A percentile compares a stretch with the other conserved stretches of the same genome.
Conservation (phyloP, 1,139 yeast genomes). For the Suhomyces bolitotheri region DNA sequence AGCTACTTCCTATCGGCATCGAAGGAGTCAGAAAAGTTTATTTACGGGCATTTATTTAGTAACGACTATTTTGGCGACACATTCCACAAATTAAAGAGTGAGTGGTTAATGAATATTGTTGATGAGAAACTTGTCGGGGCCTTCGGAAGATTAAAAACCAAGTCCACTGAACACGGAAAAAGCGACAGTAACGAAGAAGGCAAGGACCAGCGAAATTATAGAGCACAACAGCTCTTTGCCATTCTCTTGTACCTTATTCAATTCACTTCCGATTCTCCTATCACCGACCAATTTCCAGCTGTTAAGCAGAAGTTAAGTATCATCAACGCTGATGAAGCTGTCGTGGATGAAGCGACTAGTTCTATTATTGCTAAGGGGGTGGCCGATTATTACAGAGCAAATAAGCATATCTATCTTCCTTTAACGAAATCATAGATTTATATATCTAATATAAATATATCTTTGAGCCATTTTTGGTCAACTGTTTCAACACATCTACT, state of each 20-base stretch:
- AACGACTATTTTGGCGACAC: constrained; percentile 11
- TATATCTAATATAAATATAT: constrained; percentile 45
- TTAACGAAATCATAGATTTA: constrained; percentile 24
- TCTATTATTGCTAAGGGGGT: constrained; percentile 24
- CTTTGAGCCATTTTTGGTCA: constrained; percentile 47
- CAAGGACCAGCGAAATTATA: too few relatives aligned
- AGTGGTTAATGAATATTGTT: constrained; percentile 25
- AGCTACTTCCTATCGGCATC: constrained; percentile 17
- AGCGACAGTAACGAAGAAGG: not conserved
- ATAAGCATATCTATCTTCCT: constrained; percentile 36
- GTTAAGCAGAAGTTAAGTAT: not conserved
- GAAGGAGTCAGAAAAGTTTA: constrained; percentile 9
- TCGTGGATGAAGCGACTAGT: constrained; percentile 3
- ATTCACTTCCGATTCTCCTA: constrained; percentile 18
- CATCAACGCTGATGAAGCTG: constrained; percentile 1
- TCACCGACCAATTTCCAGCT: constrained; percentile 1
- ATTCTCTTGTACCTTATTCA: constrained; percentile 27
- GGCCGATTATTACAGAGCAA: constrained; percentile 33
- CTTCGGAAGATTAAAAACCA: not conserved
- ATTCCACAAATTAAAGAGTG: constrained; percentile 28
- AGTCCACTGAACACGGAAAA: constrained; percentile 1
- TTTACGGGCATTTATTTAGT: constrained; percentile 26
- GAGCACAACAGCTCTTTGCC: constrained; percentile 19
- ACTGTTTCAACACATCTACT: constrained; percentile 37
- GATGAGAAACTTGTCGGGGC: constrained; percentile 4